Evolutionary conservation across 768 basidiomycete species (phyloP).

Genomic region (Rubroboletus pulcherrimus): DNA sequence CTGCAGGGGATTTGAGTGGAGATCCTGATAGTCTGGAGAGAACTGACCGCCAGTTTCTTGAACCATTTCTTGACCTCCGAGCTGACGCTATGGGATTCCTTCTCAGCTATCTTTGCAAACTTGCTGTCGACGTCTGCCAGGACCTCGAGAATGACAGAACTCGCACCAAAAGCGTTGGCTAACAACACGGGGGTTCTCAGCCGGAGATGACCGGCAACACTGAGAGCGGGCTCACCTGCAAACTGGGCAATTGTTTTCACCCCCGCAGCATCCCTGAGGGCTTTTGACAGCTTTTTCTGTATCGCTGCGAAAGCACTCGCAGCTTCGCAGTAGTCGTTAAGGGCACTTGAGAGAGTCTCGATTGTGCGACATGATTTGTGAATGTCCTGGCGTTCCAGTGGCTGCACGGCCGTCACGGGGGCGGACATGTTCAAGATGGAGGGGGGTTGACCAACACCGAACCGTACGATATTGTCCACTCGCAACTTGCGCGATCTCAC

Average conservation of each 20-base stretch:
- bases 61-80: constrained; percentile 81
- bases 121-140: constrained; percentile 69
- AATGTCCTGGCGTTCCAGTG: constrained; percentile 65
- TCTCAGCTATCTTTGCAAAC: constrained; percentile 71
- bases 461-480: background rate
- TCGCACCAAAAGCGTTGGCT: constrained; percentile 68
- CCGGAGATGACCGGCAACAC: background rate
- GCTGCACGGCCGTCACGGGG: constrained; percentile 12
- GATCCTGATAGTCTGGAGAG: background rate
- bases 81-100: constrained; percentile 63
- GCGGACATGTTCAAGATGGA: constrained; percentile 8
- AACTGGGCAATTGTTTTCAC: constrained; percentile 58
- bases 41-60: constrained; percentile 71
- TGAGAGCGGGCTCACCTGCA: constrained; percentile 47
- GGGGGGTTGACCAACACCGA: background rate
- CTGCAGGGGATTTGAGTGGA: constrained; percentile 34
- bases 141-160: constrained; percentile 64
- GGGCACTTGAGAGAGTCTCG: constrained; percentile 58
- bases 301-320: constrained; percentile 54
- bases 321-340: constrained; percentile 76
- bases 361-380: constrained; percentile 80
- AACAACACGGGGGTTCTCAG: constrained; percentile 1
- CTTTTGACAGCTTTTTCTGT: constrained; percentile 75
- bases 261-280: constrained; percentile 60
- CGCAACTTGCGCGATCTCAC: background rate